Evolutionary conservation across 176 grass and related monocot species (phyloP).

Genomic region (Carex scoparia): DNA sequence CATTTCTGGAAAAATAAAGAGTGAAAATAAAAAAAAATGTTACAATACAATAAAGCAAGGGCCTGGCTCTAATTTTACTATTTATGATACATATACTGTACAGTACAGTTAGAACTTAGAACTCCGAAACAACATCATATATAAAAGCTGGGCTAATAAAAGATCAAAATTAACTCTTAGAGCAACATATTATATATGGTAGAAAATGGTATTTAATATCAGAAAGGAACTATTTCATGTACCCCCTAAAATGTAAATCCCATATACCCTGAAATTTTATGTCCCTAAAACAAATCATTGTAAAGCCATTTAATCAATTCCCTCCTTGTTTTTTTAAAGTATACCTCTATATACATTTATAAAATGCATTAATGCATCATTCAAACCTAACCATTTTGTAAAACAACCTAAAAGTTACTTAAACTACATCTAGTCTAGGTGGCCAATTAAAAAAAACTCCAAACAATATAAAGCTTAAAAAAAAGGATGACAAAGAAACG

Average conservation of each 20-base stretch:
- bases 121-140: neutral
- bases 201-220: neutral
- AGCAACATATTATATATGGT: neutral
- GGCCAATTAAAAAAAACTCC: neutral
- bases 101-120: neutral
- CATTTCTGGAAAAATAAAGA: slow-evolving; percentile 61
- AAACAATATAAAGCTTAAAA: neutral
- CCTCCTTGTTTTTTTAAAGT: neutral
- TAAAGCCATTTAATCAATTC: neutral
- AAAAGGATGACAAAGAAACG: neutral
- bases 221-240: neutral
- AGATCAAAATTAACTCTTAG: neutral
- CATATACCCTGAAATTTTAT: neutral
- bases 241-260: neutral
- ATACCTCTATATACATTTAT: neutral
- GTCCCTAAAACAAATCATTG: neutral
- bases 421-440: neutral
- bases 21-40: neutral
- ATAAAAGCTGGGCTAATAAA: neutral
- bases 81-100: neutral
- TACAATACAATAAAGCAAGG: neutral
- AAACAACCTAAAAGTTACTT: neutral
- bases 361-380: neutral
- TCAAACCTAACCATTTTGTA: neutral
- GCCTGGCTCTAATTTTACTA: neutral